Conservation (phyloP, 2,329 filamentous ascomycete genomes). For the Trichoderma citrinoviride region DNA sequence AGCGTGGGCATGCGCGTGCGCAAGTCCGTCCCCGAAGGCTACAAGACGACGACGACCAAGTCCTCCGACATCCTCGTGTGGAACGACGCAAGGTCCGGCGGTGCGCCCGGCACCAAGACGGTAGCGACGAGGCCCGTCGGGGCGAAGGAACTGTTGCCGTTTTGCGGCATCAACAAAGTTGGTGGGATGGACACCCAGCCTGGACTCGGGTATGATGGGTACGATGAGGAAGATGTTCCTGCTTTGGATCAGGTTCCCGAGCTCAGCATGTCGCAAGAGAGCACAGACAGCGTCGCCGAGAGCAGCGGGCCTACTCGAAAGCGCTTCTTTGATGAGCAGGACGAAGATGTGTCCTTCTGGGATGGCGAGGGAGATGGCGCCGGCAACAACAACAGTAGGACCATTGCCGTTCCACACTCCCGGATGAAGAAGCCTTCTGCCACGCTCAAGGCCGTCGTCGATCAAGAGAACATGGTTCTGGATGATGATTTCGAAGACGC, state of each 20-base stretch:
- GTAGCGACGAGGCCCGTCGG: slow-evolving; percentile 29
- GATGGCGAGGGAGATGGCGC: slow-evolving; percentile 38
- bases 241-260: slow-evolving; percentile 44
- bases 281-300: slow-evolving; percentile 40
- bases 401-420: slow-evolving; percentile 49
- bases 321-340: slow-evolving; percentile 47
- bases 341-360: slow-evolving; percentile 35
- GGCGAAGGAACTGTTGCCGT: slow-evolving; percentile 68
- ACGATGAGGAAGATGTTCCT: slow-evolving; percentile 32
- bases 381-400: slow-evolving; percentile 42
- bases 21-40: slow-evolving; percentile 90
- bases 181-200: slow-evolving; percentile 66
- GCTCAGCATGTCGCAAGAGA: slow-evolving; percentile 56
- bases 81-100: slow-evolving; percentile 31
- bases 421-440: slow-evolving; percentile 30
- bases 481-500: slow-evolving; percentile 67
- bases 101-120: not conserved
- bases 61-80: slow-evolving; percentile 53
- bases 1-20: slow-evolving; percentile 92
- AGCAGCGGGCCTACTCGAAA: slow-evolving; percentile 41
- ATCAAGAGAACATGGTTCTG: slow-evolving; percentile 48
- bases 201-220: slow-evolving; percentile 30
- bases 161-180: slow-evolving; percentile 75
- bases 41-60: slow-evolving; percentile 63
- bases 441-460: slow-evolving; percentile 27